Conservation (phyloP, 2,329 filamentous ascomycete genomes). For the Ampelomyces quisqualis region DNA sequence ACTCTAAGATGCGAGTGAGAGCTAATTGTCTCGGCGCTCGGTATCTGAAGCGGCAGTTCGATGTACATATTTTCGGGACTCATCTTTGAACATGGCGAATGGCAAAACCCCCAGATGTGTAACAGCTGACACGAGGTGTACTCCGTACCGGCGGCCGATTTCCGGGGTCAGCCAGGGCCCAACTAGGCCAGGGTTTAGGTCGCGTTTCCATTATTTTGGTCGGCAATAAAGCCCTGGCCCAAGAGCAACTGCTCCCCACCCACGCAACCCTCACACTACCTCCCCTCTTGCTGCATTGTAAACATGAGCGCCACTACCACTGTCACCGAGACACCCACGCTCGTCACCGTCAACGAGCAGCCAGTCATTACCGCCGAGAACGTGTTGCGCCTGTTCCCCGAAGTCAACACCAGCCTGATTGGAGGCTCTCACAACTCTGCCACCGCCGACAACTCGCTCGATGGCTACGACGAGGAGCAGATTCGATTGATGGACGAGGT, state of each 20-base stretch:
- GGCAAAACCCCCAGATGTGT: too few relatives aligned
- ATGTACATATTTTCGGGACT: too few relatives aligned
- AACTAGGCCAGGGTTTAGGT: conserved; percentile 1
- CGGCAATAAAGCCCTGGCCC: conserved; percentile 3
- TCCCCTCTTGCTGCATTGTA: conserved; percentile 9
- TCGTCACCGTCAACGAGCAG: conserved; percentile 37
- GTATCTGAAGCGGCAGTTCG: too few relatives aligned
- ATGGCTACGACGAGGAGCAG: conserved; percentile 95
- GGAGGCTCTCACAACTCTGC: conserved; percentile 61
- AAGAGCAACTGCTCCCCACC: conserved; percentile 1
- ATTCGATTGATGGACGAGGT: conserved; percentile 98
- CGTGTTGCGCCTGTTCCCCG: conserved; percentile 86
- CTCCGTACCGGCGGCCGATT: conserved; percentile 3
- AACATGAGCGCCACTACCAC: conserved; percentile 39
- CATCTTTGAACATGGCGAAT: too few relatives aligned
- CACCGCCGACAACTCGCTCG: conserved; percentile 65
- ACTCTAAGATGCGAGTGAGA: too few relatives aligned
- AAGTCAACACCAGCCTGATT: conserved; percentile 65
- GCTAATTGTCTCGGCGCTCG: too few relatives aligned
- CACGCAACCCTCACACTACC: conserved; percentile 6
- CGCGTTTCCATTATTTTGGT: conserved; percentile 5
- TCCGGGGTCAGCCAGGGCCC: not conserved
- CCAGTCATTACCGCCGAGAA: conserved; percentile 79
- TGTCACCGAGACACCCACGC: conserved; percentile 44
- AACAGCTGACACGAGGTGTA: not conserved